phyloP scores from a whole-genome alignment of 768 basidiomycete genomes.

The Hygrophorus pudorinus region DNA sequence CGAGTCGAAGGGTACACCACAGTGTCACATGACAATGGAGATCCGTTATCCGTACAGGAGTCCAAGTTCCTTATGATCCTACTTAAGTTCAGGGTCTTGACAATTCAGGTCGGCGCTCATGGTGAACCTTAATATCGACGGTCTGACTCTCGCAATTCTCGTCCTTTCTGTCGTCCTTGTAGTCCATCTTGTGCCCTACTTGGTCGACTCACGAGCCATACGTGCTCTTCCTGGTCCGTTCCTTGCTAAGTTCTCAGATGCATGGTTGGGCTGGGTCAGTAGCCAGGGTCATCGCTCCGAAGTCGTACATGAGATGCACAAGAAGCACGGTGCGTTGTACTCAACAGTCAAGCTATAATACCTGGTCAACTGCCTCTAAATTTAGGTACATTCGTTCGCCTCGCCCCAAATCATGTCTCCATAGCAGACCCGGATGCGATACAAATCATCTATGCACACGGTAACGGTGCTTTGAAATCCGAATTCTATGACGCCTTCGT shows the following conservation, averaged over 20 bases:
- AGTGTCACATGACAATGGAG: no score
- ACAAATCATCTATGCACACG: slow-evolving; percentile 66
- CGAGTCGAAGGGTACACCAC: no score
- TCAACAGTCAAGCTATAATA: background rate
- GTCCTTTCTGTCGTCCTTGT: slow-evolving; percentile 22
- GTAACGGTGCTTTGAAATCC: slow-evolving; percentile 74
- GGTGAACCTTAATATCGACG: slow-evolving; percentile 15
- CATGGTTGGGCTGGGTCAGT: slow-evolving; percentile 60
- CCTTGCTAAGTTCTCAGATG: slow-evolving; percentile 59
- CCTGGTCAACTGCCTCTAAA: background rate
- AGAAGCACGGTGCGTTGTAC: slow-evolving; percentile 50
- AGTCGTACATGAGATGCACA: slow-evolving; percentile 61
- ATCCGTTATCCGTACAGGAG: no score
- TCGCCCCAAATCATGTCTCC: slow-evolving; percentile 71
- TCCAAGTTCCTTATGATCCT: no score
- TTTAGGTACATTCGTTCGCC: slow-evolving; percentile 54
- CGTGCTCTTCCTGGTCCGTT: slow-evolving; percentile 59
- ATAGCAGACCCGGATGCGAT: slow-evolving; percentile 74
- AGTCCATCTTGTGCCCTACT: slow-evolving; percentile 36
- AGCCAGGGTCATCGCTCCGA: slow-evolving; percentile 71
- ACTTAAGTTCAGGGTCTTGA: no score
- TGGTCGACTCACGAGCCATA: slow-evolving; percentile 50
- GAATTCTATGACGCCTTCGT: slow-evolving; percentile 77
- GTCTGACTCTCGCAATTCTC: slow-evolving; percentile 16
- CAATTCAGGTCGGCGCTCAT: slow-evolving; percentile 6